Evolutionary conservation across 73 alveolate species (phyloP).

Genomic region (Blepharisma japonicum): DNA sequence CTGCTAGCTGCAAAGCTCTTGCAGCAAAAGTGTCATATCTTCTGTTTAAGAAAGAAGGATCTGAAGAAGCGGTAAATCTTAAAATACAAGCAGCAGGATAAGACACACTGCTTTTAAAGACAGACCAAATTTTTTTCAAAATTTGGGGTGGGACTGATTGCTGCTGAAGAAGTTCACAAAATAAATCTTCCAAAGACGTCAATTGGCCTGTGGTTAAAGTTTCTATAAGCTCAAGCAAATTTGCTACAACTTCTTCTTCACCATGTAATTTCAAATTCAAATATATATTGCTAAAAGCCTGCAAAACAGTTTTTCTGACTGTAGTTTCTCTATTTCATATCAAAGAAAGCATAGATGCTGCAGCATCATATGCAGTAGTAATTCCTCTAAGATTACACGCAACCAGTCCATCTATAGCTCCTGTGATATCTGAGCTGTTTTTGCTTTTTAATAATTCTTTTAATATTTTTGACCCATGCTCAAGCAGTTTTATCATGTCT

Average conservation of each 20-base stretch:
- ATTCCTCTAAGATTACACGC: conserved; percentile 61
- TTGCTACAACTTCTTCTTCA: conserved; percentile 47
- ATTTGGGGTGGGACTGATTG: not conserved
- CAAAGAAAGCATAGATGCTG: conserved; percentile 48
- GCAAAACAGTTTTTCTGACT: conserved; percentile 44
- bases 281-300: conserved; percentile 57
- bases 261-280: conserved; percentile 47
- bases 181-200: not conserved
- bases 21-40: not conserved
- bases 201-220: conserved; percentile 10
- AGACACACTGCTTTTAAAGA: not conserved
- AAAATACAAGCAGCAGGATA: conserved; percentile 24
- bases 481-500: conserved; percentile 53
- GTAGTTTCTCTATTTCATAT: conserved; percentile 40
- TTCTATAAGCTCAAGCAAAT: not conserved
- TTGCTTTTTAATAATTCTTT: conserved; percentile 64
- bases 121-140: not conserved
- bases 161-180: not conserved
- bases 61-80: not conserved
- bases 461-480: conserved; percentile 53
- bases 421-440: conserved; percentile 69
- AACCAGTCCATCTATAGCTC: conserved; percentile 61
- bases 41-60: not conserved
- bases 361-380: conserved; percentile 56
- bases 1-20: not conserved